Evolutionary conservation across 1,139 yeast genomes (phyloP).

Genomic region (Kurtzmaniella quercitrusa): DNA sequence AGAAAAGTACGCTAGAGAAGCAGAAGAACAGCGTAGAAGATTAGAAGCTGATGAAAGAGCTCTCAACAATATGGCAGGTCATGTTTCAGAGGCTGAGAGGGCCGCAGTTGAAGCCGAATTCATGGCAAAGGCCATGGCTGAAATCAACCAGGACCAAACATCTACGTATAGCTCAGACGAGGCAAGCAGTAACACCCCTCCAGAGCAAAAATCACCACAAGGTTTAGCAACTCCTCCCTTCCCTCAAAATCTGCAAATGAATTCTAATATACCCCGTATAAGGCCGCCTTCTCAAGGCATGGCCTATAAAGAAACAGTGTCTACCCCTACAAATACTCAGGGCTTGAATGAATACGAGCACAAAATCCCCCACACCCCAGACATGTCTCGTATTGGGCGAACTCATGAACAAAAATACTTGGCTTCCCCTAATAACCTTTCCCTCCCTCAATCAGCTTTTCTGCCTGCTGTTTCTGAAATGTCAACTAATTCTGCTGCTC

Average conservation of each 20-base stretch:
- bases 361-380: neutral
- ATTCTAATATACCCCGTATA: neutral
- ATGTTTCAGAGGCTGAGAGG: neutral
- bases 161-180: conserved; percentile 2
- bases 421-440: conserved; percentile 6
- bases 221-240: neutral
- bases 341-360: neutral
- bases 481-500: conserved; percentile 12
- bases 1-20: conserved; percentile 1
- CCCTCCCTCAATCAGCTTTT: conserved; percentile 2
- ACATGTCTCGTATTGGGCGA: neutral
- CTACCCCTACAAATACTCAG: neutral
- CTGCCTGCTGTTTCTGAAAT: conserved; percentile 4
- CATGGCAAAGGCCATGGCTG: neutral
- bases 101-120: neutral
- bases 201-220: neutral
- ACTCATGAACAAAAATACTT: neutral
- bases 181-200: neutral
- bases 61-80: neutral
- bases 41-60: neutral
- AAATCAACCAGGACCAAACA: neutral
- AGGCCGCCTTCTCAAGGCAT: neutral
- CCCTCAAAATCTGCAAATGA: neutral
- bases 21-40: neutral
- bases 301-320: neutral